A percentile compares a stretch with the other conserved stretches of the same genome.
Conservation (phyloP, 2,329 filamentous ascomycete genomes). For the Fusarium multiceps region DNA sequence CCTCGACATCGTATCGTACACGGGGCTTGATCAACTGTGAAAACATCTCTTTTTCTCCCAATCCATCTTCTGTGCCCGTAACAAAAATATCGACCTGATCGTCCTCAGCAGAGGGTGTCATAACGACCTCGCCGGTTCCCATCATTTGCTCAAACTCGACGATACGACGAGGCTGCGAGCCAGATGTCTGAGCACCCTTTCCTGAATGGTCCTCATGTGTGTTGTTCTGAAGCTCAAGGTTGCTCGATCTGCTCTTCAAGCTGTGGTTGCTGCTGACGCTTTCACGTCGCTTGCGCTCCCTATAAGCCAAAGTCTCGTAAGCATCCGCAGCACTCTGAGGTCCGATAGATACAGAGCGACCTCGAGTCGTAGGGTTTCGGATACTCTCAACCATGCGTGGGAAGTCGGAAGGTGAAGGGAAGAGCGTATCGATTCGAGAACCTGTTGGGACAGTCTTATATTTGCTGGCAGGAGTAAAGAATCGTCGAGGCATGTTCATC, state of each 20-base stretch:
- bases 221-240: conserved; percentile 54
- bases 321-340: conserved; percentile 97
- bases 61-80: conserved; percentile 57
- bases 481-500: conserved; percentile 83
- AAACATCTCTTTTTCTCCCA: conserved; percentile 84
- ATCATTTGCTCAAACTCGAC: conserved; percentile 78
- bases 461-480: conserved; percentile 90
- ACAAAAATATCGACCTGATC: conserved; percentile 51
- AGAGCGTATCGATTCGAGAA: conserved; percentile 81
- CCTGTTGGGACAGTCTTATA: conserved; percentile 83
- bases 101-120: conserved; percentile 49
- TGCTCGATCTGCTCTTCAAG: conserved; percentile 57
- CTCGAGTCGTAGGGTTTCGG: conserved; percentile 75
- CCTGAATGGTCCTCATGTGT: conserved; percentile 55
- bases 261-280: conserved; percentile 65
- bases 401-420: conserved; percentile 89
- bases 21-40: conserved; percentile 84
- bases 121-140: conserved; percentile 69
- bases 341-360: conserved; percentile 86
- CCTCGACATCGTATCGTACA: conserved; percentile 97
- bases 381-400: conserved; percentile 85
- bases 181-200: conserved; percentile 56
- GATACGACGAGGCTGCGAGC: conserved; percentile 60
- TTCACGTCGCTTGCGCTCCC: conserved; percentile 72
- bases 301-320: conserved; percentile 93